phyloP scores from a whole-genome alignment of 129 eudicot genomes.

The Artemisia argyi region DNA sequence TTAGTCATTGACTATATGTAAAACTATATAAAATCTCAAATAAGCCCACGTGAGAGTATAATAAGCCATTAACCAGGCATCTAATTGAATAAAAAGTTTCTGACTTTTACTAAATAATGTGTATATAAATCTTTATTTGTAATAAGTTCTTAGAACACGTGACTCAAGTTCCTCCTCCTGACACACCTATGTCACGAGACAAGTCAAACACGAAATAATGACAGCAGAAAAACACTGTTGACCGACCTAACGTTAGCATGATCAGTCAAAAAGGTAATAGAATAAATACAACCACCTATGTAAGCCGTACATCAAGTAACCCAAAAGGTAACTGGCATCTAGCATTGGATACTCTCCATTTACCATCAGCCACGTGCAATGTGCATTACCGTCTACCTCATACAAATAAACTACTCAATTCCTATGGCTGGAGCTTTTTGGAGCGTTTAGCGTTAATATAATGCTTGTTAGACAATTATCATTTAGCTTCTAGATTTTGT shows the following conservation, averaged over 20 bases:
- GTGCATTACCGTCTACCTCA: too few relatives aligned
- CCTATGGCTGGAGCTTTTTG: too few relatives aligned
- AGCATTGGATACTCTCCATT: too few relatives aligned
- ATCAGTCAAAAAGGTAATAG: conserved; percentile 3
- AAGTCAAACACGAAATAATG: not conserved
- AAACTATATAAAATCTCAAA: too few relatives aligned
- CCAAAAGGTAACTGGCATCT: too few relatives aligned
- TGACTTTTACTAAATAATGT: conserved; percentile 6
- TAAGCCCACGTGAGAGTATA: too few relatives aligned
- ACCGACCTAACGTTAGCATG: not conserved
- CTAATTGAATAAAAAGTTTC: conserved; percentile 19
- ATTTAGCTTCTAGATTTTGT: too few relatives aligned
- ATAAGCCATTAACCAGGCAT: not conserved
- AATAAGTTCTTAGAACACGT: not conserved
- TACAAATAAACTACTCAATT: too few relatives aligned
- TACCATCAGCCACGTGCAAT: too few relatives aligned
- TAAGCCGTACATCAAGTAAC: not conserved
- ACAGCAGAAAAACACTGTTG: not conserved
- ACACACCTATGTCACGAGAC: not conserved
- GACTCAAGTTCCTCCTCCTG: conserved; percentile 7
- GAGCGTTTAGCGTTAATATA: too few relatives aligned
- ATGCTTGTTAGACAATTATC: too few relatives aligned
- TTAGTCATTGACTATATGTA: too few relatives aligned
- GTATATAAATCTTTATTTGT: conserved; percentile 6
- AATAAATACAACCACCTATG: conserved; percentile 1